phyloP scores from a whole-genome alignment of 768 basidiomycete genomes.

The Lentinus brumalis region DNA sequence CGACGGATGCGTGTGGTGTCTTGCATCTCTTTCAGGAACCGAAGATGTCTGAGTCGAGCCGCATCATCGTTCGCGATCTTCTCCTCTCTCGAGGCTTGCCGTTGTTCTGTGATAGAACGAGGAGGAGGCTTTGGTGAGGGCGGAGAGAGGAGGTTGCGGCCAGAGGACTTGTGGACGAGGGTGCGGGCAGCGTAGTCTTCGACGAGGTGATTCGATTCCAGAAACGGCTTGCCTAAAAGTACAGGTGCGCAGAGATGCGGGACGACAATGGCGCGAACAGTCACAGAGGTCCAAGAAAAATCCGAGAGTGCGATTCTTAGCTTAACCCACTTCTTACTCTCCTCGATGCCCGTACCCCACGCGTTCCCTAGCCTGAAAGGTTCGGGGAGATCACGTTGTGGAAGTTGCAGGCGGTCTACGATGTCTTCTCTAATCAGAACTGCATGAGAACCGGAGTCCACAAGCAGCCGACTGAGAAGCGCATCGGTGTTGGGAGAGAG shows the following conservation, averaged over 20 bases:
- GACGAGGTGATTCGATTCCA: neutral
- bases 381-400: neutral
- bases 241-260: slow-evolving; percentile 6
- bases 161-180: neutral
- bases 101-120: neutral
- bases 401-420: neutral
- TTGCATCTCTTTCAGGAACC: neutral
- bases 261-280: slow-evolving; percentile 1
- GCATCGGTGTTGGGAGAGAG: neutral
- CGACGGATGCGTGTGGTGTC: neutral
- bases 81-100: neutral
- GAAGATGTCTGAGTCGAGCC: neutral
- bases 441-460: slow-evolving; percentile 8
- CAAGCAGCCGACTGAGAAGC: neutral
- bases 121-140: neutral
- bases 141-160: neutral
- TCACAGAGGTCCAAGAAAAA: neutral
- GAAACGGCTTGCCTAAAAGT: slow-evolving; percentile 8
- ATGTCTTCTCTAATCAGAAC: slow-evolving; percentile 7
- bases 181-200: neutral
- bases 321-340: neutral
- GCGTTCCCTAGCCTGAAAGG: neutral
- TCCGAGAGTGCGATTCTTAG: neutral
- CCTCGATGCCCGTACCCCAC: neutral
- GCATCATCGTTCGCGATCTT: neutral